Conservation (phyloP, 192 early-diverging fungal genomes). For the Coemansia sp. region DNA sequence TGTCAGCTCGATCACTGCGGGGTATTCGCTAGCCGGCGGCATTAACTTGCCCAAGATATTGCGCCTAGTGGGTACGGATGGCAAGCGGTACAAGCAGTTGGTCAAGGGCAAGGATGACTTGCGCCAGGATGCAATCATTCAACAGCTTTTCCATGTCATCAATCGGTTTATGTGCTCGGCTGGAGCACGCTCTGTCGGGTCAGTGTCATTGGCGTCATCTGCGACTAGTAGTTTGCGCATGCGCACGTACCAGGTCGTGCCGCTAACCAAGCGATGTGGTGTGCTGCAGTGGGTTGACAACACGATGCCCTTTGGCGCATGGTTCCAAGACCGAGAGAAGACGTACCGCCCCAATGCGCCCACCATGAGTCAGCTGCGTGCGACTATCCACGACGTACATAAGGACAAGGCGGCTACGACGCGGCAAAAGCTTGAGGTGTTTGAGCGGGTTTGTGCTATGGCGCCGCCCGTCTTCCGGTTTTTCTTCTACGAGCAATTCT, state of each 20-base stretch:
- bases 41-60: conserved; percentile 58
- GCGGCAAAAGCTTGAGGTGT: conserved; percentile 62
- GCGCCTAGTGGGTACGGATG: conserved; percentile 47
- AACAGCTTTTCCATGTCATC: conserved; percentile 68
- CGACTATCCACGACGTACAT: conserved; percentile 29
- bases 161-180: conserved; percentile 61
- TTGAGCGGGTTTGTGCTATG: conserved; percentile 50
- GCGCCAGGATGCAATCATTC: conserved; percentile 75
- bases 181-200: background rate
- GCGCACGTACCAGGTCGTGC: conserved; percentile 78
- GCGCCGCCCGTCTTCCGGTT: conserved; percentile 67
- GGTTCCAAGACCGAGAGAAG: conserved; percentile 69
- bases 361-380: conserved; percentile 44
- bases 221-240: conserved; percentile 44
- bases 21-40: conserved; percentile 51
- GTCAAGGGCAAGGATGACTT: conserved; percentile 72
- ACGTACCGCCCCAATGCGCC: conserved; percentile 54
- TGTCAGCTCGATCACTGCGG: conserved; percentile 30
- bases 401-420: conserved; percentile 52
- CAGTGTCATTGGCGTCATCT: conserved; percentile 8
- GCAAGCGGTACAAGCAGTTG: conserved; percentile 54
- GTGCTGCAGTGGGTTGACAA: conserved; percentile 96
- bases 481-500: conserved; percentile 81
- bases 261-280: conserved; percentile 84
- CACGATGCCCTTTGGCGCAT: conserved; percentile 65